phyloP scores from a whole-genome alignment of 192 early-diverging fungal species.

The Coemansia sp. region DNA sequence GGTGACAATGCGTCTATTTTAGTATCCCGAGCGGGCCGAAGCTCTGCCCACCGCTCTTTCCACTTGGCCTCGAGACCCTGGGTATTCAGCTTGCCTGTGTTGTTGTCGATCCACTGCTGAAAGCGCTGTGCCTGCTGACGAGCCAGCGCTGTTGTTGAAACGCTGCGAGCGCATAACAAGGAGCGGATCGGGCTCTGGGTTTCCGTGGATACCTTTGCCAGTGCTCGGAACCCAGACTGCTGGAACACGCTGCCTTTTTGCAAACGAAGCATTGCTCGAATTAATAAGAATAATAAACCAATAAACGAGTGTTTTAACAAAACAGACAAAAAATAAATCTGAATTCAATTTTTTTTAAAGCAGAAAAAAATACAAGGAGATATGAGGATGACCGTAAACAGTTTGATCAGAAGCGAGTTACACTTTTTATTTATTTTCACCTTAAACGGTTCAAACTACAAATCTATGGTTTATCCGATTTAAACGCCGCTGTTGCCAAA shows the following conservation, averaged over 20 bases:
- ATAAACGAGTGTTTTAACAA: no score
- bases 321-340: no score
- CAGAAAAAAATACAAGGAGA: background rate
- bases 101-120: slow-evolving; percentile 37
- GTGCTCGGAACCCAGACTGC: background rate
- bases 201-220: background rate
- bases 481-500: no score
- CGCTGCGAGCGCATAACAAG: background rate
- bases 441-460: no score
- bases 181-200: background rate
- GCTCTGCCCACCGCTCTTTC: slow-evolving; percentile 49
- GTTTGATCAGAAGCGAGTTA: no score
- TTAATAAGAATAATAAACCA: background rate
- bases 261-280: slow-evolving; percentile 7
- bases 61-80: slow-evolving; percentile 64
- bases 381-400: no score
- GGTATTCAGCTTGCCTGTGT: slow-evolving; percentile 55
- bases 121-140: slow-evolving; percentile 15
- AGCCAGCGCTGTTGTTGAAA: background rate
- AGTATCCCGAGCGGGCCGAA: slow-evolving; percentile 8
- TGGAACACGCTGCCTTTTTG: background rate
- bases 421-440: background rate
- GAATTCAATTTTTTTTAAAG: background rate
- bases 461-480: no score
- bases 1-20: slow-evolving; percentile 13